Percentiles rank a stretch among this genome's conserved stretches.
Evolutionary conservation across 768 basidiomycete genomes (phyloP).

Genomic region (Symmetrospora coprosmae): DNA sequence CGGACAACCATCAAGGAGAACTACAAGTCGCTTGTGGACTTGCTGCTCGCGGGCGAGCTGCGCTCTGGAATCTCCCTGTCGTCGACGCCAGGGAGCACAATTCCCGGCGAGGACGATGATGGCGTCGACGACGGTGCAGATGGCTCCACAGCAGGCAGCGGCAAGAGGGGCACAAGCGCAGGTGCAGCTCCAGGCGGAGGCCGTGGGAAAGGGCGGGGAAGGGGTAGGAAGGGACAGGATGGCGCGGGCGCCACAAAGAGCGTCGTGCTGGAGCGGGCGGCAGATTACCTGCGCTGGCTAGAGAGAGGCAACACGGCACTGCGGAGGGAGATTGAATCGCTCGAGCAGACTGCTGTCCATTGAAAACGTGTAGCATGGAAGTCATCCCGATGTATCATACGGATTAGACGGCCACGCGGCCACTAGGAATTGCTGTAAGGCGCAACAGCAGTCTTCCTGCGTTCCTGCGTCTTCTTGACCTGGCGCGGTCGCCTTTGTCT

Average conservation of each 20-base stretch:
- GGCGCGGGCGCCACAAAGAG: conserved; percentile 16
- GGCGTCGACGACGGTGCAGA: conserved; percentile 4
- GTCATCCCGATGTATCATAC: no score
- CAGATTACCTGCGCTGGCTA: conserved; percentile 20
- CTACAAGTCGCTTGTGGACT: conserved; percentile 14
- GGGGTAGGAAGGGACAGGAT: conserved; percentile 20
- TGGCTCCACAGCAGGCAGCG: neutral
- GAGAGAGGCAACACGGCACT: conserved; percentile 11
- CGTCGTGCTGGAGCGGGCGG: conserved; percentile 16
- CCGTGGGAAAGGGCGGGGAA: conserved; percentile 14
- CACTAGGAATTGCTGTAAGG: no score
- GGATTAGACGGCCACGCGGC: no score
- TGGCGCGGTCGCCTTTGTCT: no score
- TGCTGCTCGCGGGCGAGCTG: conserved; percentile 9
- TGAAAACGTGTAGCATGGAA: no score
- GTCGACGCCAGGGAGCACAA: no score
- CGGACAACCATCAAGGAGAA: conserved; percentile 19
- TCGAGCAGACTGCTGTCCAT: no score
- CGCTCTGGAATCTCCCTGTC: neutral
- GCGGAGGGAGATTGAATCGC: conserved; percentile 1
- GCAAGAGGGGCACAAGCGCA: neutral
- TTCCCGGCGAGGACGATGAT: conserved; percentile 1
- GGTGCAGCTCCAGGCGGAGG: no score
- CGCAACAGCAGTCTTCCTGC: no score
- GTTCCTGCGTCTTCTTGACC: no score